Conservation (phyloP, 2,329 filamentous ascomycete genomes). For the Nemania diffusa region DNA sequence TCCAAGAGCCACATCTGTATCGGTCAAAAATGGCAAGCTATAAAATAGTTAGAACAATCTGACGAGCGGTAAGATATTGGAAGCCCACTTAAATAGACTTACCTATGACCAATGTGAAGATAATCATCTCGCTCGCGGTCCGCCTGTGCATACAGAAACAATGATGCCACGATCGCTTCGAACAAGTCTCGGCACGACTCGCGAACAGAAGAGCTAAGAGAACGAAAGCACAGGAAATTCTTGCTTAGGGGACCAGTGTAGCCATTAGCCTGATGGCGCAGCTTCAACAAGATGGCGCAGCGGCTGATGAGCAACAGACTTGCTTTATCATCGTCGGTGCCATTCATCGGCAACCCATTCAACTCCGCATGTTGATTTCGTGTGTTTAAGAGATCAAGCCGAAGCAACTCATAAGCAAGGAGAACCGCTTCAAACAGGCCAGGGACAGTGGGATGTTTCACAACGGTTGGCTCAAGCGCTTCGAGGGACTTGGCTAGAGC, state of each 20-base stretch:
- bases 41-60: conserved; percentile 33
- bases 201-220: conserved; percentile 81
- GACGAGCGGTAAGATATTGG: conserved; percentile 12
- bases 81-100: conserved; percentile 36
- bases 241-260: conserved; percentile 95
- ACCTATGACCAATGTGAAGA: conserved; percentile 77
- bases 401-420: conserved; percentile 85
- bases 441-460: conserved; percentile 56
- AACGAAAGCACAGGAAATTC: conserved; percentile 86
- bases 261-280: conserved; percentile 85
- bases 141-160: conserved; percentile 84
- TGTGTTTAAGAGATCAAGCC: conserved; percentile 79
- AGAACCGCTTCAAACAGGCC: conserved; percentile 80
- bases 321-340: conserved; percentile 76
- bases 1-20: conserved; percentile 79
- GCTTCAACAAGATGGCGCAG: conserved; percentile 82
- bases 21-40: conserved; percentile 73
- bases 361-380: conserved; percentile 68
- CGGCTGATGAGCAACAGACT: conserved; percentile 86
- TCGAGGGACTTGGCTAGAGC: conserved; percentile 78
- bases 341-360: conserved; percentile 65
- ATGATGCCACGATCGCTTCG: conserved; percentile 81
- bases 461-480: conserved; percentile 65
- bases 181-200: conserved; percentile 82
- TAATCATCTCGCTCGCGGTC: conserved; percentile 75